Base-by-base conservation (phyloP, 2,329 filamentous ascomycete species). In the Colletotrichum spaethianum region DNA sequence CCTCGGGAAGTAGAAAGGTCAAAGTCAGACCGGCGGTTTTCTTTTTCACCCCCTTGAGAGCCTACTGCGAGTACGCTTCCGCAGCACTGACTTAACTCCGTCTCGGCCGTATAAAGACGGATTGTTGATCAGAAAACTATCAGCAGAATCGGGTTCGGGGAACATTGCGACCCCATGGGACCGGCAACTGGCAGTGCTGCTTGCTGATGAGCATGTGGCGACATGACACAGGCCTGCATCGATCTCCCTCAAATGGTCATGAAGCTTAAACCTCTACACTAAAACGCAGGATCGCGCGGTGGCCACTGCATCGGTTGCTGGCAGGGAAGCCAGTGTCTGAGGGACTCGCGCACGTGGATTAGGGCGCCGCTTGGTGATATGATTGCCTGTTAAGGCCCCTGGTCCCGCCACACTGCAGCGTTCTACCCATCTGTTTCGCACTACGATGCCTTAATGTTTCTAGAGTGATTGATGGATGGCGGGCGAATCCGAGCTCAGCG, bases 201-300 rank as follows among this genome's bases (percentile, higher is more conserved):
- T 23, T 44, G 36, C 33, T 38, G 28, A 26, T 31, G n/a, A 57
- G 18, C 9, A 20, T 33, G 38, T 50, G 26, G 26, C 63, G 6
- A 44, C 42, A 36, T 1, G 11, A 11, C 11, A 46, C 12, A 64
- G 65, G 48, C 56, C 44, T 68, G 68, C 50, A 56, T 18, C 33
- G 38, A 60, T 72, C 59, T 55, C 16, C 50, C 28, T 42, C 20
- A 14, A 57, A 23, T 57, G 20, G 55, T 23, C 33, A 33, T 59
- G 52, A 72, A 72, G 65, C 59, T 69, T 72, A 63, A 69, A 69
- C 55, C 31, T 16, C 9, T 33, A n/a, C n/a, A n/a, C n/a, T 53
- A 20, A n/a, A 46, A 33, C n/a, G 23, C 16, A 18, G 20, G 46
- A 60, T 36, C 60, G 28, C n/a, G 31, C 5, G 4, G 23, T 40